A percentile compares a stretch with the other conserved stretches of the same genome.
These are phyloP conservation scores for Silene vulgaris DNA, from an alignment of 179 eudicot genomes.

Conservation along the genomic window DNA sequence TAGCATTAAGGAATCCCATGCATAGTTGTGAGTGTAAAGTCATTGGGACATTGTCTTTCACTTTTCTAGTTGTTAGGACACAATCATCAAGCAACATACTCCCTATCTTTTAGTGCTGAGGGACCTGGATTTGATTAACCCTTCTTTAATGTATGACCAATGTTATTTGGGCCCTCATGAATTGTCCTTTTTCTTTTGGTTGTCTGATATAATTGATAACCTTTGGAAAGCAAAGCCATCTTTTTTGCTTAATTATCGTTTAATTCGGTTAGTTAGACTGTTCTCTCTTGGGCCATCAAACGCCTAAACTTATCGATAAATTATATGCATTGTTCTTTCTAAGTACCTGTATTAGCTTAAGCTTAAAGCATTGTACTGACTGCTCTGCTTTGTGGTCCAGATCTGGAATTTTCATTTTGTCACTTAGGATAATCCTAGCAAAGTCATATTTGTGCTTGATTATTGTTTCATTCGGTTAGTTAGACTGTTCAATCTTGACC, in stretches of 20 bases:
- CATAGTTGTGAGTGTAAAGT: constrained; percentile 33
- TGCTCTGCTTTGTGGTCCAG: constrained; percentile 27
- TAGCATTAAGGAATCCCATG: constrained; percentile 51
- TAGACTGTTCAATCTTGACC: constrained; percentile 29
- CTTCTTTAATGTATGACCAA: constrained; percentile 34
- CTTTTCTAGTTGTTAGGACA: constrained; percentile 48
- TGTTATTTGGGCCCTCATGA: constrained; percentile 35
- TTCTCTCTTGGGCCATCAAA: constrained; percentile 29
- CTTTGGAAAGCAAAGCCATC: constrained; percentile 28
- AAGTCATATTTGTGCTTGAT: constrained; percentile 26
- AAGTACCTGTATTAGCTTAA: constrained; percentile 26
- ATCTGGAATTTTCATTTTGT: constrained; percentile 12
- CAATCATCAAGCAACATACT: constrained; percentile 30
- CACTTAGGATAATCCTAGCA: constrained; percentile 15
- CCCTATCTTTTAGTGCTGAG: constrained; percentile 33
- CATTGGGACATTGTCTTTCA: constrained; percentile 27
- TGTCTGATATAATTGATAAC: constrained; percentile 20
- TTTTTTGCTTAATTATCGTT: constrained; percentile 31
- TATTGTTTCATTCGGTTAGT: constrained; percentile 29
- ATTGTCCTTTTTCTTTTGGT: constrained; percentile 27
- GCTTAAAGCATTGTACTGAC: constrained; percentile 31
- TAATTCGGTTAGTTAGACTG: constrained; percentile 28
- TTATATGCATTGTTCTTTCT: constrained; percentile 7
- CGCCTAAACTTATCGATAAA: constrained; percentile 18
- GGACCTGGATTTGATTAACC: constrained; percentile 28